These are phyloP conservation scores for Talaromyces sp. DNA, from an alignment of 2,329 filamentous ascomycete genomes.

Conservation along the genomic window DNA sequence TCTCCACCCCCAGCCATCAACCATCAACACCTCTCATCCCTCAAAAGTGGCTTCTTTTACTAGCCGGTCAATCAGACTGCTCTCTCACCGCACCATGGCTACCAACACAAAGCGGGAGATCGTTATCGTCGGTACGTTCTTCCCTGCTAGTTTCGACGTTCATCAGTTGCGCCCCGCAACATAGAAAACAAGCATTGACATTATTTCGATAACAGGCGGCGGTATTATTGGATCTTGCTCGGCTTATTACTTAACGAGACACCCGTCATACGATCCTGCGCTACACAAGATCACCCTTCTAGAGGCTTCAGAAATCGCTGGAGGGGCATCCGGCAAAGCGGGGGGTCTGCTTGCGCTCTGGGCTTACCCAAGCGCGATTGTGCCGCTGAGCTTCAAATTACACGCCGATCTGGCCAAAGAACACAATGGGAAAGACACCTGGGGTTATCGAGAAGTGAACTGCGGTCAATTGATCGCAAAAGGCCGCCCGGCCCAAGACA, in stretches of 20 bases:
- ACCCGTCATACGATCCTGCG: conserved; percentile 70
- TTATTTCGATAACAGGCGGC: conserved; percentile 54
- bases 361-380: conserved; percentile 82
- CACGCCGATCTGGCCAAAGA: conserved; percentile 80
- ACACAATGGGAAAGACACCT: conserved; percentile 69
- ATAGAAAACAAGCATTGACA: conserved; percentile 11
- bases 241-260: conserved; percentile 84
- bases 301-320: conserved; percentile 78
- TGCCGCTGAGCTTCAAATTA: conserved; percentile 77
- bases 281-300: conserved; percentile 77
- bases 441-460: conserved; percentile 78
- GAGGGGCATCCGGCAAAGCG: conserved; percentile 92
- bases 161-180: conserved; percentile 3
- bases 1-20: background rate
- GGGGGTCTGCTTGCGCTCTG: conserved; percentile 85
- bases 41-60: conserved; percentile 19
- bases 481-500: conserved; percentile 36
- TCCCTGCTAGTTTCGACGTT: background rate
- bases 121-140: conserved; percentile 32
- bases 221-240: conserved; percentile 90
- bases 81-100: conserved; percentile 25
- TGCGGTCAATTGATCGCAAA: conserved; percentile 62
- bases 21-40: background rate
- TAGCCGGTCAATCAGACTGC: conserved; percentile 13
- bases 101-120: conserved; percentile 30